These are phyloP conservation scores for Cucurbita maxima DNA, from an alignment of 306 rosid genomes.

Conservation along the genomic window DNA sequence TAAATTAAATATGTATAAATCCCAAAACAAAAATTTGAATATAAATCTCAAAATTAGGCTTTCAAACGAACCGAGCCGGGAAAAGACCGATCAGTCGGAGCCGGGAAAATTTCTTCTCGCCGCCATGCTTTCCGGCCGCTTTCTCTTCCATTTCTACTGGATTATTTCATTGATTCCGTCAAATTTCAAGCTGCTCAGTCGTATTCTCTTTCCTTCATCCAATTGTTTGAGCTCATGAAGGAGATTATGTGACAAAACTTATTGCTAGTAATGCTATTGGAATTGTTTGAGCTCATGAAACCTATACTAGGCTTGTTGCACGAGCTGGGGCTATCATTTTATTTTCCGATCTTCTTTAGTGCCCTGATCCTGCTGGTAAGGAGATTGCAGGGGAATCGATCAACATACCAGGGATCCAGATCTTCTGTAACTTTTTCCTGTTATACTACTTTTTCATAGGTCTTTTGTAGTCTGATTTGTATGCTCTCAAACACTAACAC, in stretches of 20 bases:
- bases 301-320: not conserved
- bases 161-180: not conserved
- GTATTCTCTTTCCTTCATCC: not conserved
- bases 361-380: not conserved
- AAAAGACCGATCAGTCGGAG: not conserved
- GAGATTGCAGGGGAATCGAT: constrained; percentile 1
- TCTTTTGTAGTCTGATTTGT: not conserved
- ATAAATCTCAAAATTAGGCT: not conserved
- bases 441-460: not conserved
- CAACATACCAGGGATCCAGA: not conserved
- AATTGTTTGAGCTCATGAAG: not conserved
- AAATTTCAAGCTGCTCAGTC: not conserved
- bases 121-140: not conserved
- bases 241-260: not conserved
- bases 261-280: not conserved
- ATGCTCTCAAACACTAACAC: not conserved
- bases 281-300: not conserved
- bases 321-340: not conserved
- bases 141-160: not conserved
- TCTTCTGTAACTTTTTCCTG: not conserved
- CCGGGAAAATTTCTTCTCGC: not conserved
- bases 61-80: not conserved
- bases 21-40: too few species aligned
- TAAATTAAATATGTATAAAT: too few species aligned
- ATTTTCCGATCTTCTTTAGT: not conserved